Evolutionary conservation across 495 filamentous ascomycete genomes (phyloP), one percentile per base, ranked within the genome.

Genomic region (Podospora pseudoanserina): DNA sequence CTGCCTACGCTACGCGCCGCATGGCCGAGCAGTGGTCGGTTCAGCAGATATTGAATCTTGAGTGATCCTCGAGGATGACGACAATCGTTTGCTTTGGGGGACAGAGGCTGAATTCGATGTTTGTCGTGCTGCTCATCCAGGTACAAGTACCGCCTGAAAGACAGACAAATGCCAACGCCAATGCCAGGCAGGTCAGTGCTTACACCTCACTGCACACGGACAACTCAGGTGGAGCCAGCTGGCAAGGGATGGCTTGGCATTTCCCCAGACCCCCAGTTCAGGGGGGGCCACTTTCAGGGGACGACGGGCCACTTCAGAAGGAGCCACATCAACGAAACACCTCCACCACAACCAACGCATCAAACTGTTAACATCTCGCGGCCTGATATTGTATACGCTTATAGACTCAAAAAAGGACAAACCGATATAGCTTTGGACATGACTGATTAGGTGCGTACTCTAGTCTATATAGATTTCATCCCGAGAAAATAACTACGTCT

Each of bases 181-280:
- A 66, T 66, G 64, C 54, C 58, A 30, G 49, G 13, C 64, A 58
- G 65, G 18, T 34, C 44, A 65, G 66, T 27, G 59, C 30, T 49
- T 49, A 49, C 39, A 49, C 39, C 39, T 49, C 39, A 49, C 39
- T 49, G 39, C 39, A 49, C 13, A 11, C 26, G 65, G 66, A 20
- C 39, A 58, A 5, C 32, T 19, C 70, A 63, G 67, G 67, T 70
- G 65, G 68, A 60, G 65, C 66, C 68, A 68, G 66, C 68, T 73
- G 71, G 71, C 67, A 39, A 15, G 34, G 2, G n/a, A n/a, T 23
- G 13, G 15, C 55, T 65, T 64, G 65, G 67, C 67, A 49, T 26
- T 60, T 26, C 55, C 55, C 55, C n/a, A 26, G 55, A 58, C 55
- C 44, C 44, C 49, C 27, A 32, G 53, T 44, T 55, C 15, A 62